phyloP scores from a whole-genome alignment of 2,329 filamentous ascomycete genomes.

The Uncinocarpus reesii region DNA sequence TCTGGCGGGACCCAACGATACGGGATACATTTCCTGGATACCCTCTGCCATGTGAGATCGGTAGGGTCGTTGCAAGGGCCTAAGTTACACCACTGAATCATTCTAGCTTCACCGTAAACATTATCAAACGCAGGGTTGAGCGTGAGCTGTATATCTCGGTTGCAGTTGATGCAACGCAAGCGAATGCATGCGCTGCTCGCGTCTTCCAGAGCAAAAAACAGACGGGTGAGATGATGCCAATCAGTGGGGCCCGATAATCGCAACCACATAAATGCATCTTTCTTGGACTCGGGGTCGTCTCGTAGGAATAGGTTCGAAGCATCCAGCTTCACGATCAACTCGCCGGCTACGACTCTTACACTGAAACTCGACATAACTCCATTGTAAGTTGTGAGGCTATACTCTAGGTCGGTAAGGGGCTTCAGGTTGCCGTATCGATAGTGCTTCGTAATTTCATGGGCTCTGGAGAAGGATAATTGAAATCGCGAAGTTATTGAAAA shows the following conservation, averaged over 20 bases:
- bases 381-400: neutral
- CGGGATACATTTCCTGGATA: neutral
- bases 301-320: neutral
- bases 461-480: neutral
- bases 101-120: neutral
- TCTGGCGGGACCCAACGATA: neutral
- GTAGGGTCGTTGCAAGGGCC: neutral
- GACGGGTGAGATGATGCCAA: no score
- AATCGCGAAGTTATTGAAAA: neutral
- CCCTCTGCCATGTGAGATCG: neutral
- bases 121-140: neutral
- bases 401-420: neutral
- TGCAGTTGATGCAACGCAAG: neutral
- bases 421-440: constrained; percentile 1
- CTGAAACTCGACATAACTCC: neutral
- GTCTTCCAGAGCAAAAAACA: neutral
- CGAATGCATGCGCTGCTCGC: neutral
- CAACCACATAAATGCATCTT: neutral
- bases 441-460: constrained; percentile 3
- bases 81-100: neutral
- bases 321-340: constrained; percentile 6
- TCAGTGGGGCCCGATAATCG: no score
- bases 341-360: neutral
- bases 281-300: neutral
- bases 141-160: neutral